phyloP scores from a whole-genome alignment of 148 eudicot genomes.

The Rhododendron molle region DNA sequence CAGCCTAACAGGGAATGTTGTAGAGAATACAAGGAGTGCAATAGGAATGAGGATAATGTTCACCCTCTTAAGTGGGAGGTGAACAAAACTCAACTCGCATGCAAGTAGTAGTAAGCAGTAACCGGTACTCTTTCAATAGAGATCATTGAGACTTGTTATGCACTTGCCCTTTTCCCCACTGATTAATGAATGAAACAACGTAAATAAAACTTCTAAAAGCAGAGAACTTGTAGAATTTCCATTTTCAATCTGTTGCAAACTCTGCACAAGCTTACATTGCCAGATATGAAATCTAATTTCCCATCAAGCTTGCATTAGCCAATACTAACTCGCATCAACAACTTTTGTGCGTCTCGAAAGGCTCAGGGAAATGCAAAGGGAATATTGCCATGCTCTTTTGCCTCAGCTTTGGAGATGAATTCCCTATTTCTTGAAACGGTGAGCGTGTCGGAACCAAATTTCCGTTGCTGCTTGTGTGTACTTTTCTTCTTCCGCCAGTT shows the following conservation, averaged over 20 bases:
- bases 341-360: conserved; percentile 1
- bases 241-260: not conserved
- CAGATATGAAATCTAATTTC: not conserved
- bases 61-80: too few species aligned
- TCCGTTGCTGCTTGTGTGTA: conserved; percentile 16
- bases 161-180: not conserved
- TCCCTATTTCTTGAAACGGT: conserved; percentile 67
- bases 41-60: too few species aligned
- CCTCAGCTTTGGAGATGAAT: conserved; percentile 47
- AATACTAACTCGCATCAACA: not conserved
- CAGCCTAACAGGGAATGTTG: too few species aligned
- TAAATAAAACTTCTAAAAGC: not conserved
- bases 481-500: conserved; percentile 27
- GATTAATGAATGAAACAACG: not conserved
- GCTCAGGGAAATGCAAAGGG: conserved; percentile 42
- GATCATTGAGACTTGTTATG: not conserved
- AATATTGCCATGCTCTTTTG: conserved; percentile 43
- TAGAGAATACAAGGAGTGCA: too few species aligned
- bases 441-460: conserved; percentile 28
- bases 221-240: not conserved
- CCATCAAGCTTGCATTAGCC: not conserved
- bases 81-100: too few species aligned
- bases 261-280: not conserved
- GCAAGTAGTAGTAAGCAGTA: not conserved
- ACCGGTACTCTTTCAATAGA: too few species aligned